Percentiles rank a stretch among this genome's conserved stretches.
Conservation (phyloP, 306 rosid genomes). For the Lablab purpureus region DNA sequence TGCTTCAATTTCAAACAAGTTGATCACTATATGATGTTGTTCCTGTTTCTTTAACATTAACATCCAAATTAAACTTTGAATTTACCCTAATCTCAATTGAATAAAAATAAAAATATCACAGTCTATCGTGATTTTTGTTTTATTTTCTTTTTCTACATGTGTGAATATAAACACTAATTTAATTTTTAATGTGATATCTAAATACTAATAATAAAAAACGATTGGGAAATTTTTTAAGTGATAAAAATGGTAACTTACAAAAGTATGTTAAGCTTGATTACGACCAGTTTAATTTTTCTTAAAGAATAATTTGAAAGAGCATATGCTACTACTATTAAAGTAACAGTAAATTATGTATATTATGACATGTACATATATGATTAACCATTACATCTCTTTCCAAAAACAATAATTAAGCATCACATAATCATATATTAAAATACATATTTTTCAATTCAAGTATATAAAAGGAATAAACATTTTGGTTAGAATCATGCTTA, state of each 20-base stretch:
- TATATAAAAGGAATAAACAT: not conserved
- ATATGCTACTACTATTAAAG: not conserved
- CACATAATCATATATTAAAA: not conserved
- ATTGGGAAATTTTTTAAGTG: not conserved
- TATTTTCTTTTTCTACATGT: not conserved
- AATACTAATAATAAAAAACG: not conserved
- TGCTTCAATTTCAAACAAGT: not conserved
- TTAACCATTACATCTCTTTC: not conserved
- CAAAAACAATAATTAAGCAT: not conserved
- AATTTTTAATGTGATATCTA: not conserved
- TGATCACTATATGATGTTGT: not conserved
- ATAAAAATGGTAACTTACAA: not conserved
- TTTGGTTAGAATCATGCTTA: not conserved
- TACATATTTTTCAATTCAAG: not conserved
- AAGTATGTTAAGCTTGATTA: not conserved
- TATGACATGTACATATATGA: not conserved
- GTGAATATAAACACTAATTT: not conserved
- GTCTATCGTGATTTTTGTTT: not conserved
- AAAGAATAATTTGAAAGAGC: not conserved
- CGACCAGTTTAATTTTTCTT: no score
- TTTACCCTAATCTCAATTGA: not conserved
- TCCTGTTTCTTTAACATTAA: not conserved
- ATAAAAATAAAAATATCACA: not conserved
- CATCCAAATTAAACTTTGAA: slow-evolving; percentile 3
- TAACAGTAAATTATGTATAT: not conserved